Percentiles rank a stretch among this genome's conserved stretches.
These are phyloP conservation scores for Ceratobasidium sp. DNA, from an alignment of 1,284 basidiomycete genomes.

Conservation along the genomic window DNA sequence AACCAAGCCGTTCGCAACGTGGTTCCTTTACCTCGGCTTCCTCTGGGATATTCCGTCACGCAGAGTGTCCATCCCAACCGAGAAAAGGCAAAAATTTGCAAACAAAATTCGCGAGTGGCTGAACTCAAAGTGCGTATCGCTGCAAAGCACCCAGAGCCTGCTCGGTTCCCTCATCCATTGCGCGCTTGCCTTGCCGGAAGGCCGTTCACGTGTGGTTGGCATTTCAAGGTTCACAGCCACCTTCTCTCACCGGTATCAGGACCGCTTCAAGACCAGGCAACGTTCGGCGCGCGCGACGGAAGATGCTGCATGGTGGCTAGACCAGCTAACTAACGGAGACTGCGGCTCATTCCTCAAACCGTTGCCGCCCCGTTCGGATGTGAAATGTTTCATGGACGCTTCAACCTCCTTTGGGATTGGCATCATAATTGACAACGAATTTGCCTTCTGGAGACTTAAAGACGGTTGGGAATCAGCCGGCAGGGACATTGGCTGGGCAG, in stretches of 20 bases:
- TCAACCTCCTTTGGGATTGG: constrained; percentile 61
- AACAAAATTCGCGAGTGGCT: background rate
- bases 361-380: too few species aligned
- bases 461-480: constrained; percentile 53
- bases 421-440: constrained; percentile 55
- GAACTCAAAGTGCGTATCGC: background rate
- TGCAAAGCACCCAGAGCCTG: constrained; percentile 1
- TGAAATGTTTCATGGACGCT: constrained; percentile 52
- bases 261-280: background rate
- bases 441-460: constrained; percentile 57
- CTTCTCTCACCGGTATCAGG: constrained; percentile 1
- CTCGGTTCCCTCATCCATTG: constrained; percentile 33
- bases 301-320: constrained; percentile 38
- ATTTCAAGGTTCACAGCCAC: constrained; percentile 13
- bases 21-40: constrained; percentile 32
- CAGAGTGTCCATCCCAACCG: constrained; percentile 22
- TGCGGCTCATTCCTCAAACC: background rate
- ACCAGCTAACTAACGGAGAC: background rate
- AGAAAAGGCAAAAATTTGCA: constrained; percentile 40
- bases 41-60: constrained; percentile 13
- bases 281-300: background rate
- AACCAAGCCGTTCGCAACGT: background rate
- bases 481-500: constrained; percentile 62
- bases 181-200: background rate
- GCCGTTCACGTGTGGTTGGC: constrained; percentile 2